Conservation (phyloP, 2,329 filamentous ascomycete species). For the Alternaria solani region DNA sequence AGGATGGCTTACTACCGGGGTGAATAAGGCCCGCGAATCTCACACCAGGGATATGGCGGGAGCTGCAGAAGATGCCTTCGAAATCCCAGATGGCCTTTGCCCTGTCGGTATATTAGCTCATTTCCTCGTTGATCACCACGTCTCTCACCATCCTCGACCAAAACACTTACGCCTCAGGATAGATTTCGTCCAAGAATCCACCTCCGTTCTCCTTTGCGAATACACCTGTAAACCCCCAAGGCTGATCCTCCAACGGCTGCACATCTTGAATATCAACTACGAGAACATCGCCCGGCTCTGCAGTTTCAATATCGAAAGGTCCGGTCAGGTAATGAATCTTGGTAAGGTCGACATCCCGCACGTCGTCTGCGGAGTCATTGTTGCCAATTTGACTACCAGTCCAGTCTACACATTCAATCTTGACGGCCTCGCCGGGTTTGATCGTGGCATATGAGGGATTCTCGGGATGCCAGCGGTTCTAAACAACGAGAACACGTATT, state of each 20-base stretch:
- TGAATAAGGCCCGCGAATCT: constrained; percentile 90
- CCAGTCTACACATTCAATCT: constrained; percentile 91
- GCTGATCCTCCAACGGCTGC: constrained; percentile 83
- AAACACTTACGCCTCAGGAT: constrained; percentile 74
- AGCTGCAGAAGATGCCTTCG: constrained; percentile 81
- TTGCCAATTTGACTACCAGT: constrained; percentile 80
- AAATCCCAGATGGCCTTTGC: constrained; percentile 81
- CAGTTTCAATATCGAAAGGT: constrained; percentile 85
- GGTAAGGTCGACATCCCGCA: constrained; percentile 84
- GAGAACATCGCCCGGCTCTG: constrained; percentile 84
- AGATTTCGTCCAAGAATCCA: constrained; percentile 87
- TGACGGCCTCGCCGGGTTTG: constrained; percentile 84
- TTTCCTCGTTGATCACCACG: background rate
- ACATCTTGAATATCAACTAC: constrained; percentile 93
- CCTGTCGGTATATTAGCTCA: constrained; percentile 49
- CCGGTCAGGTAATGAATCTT: constrained; percentile 87
- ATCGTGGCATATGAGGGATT: constrained; percentile 77
- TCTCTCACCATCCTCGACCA: background rate
- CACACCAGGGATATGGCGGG: constrained; percentile 75
- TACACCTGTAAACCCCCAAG: constrained; percentile 89
- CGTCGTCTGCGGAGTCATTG: constrained; percentile 87
- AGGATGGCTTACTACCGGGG: constrained; percentile 66
- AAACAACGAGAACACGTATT: background rate
- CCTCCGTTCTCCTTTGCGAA: constrained; percentile 85
- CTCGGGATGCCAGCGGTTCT: constrained; percentile 95